These are phyloP conservation scores for Rhodotorula sp. DNA, from an alignment of 1,284 basidiomycete genomes.

Conservation along the genomic window DNA sequence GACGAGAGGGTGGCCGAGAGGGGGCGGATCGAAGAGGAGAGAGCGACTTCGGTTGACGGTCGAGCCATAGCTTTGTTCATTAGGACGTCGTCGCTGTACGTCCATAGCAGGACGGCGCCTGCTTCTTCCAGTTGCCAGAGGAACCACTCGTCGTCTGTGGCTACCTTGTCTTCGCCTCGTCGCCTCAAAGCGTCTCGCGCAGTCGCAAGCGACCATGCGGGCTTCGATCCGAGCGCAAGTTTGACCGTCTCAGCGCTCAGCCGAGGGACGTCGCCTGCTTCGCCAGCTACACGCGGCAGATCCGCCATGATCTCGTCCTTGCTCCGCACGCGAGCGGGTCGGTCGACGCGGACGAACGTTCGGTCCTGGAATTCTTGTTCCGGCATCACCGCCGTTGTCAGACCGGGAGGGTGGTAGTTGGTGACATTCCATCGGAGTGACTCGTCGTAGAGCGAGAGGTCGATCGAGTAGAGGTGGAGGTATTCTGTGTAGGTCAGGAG, in stretches of 20 bases:
- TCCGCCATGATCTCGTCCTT: constrained; percentile 20
- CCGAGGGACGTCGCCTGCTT: no score
- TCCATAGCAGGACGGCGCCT: constrained; percentile 1
- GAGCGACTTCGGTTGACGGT: constrained; percentile 50
- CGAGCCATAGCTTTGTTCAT: constrained; percentile 53
- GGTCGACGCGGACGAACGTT: constrained; percentile 39
- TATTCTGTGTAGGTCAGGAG: constrained; percentile 24
- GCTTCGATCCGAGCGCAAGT: constrained; percentile 30
- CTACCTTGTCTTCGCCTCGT: constrained; percentile 50
- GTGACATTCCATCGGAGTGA: constrained; percentile 7
- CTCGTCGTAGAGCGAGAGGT: not conserved
- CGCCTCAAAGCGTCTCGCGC: constrained; percentile 48
- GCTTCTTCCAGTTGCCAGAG: not conserved
- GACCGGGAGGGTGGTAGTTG: constrained; percentile 2
- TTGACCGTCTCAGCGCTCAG: constrained; percentile 38
- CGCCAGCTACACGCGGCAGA: constrained; percentile 19
- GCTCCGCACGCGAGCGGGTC: constrained; percentile 37
- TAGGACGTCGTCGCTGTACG: constrained; percentile 38
- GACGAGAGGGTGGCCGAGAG: constrained; percentile 45
- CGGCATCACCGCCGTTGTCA: not conserved
- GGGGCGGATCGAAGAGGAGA: constrained; percentile 48
- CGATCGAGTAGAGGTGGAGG: constrained; percentile 15
- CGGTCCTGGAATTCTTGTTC: constrained; percentile 11
- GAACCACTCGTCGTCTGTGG: constrained; percentile 49
- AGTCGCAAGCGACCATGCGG: constrained; percentile 43